Base-by-base conservation (phyloP, 306 rosid species). In the Vigna trinervia region DNA sequence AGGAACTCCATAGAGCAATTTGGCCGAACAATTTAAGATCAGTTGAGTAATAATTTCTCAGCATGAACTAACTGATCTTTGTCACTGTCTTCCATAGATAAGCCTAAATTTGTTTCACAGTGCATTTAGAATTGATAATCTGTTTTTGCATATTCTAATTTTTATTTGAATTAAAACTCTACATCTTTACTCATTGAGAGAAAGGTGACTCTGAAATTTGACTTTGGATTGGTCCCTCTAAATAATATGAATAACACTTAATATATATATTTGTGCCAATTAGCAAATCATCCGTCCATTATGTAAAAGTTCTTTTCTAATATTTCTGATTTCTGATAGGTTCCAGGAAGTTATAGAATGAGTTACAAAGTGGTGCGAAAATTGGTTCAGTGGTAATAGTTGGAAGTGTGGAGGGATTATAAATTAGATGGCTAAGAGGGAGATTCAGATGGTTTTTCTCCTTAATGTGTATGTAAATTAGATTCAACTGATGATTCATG, bases 91-190 rank as follows among this genome's bases (percentile, higher is more conserved):
- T 47, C 50, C 50, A 12, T 45, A 45, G 47, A 43, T 51, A 4
- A 69, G 13, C 76, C 32, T 60, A 14, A 61, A 50, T 60, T 60
- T 10, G 66, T 17, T 69, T 51, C 15, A 52, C 45, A 26, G 51
- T 30, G 58, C 32, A 36, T 48, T 69, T 74, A 28, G 51, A 58
- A 56, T 69, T 39, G 15, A 76, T 61, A 67, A 65, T 14, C 62
- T 46, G 12, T 54, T 67, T 53, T 20, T 69, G 58, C 46, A 3
- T 19, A 41, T 26, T 34, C 22, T 58, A 36, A 53, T 14, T 48
- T 46, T 22, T 59, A 41, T 43, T 30, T 78, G 28, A 58, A 32
- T 68, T 77, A n/a, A 68, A 62, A 47, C 43, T 56, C 41, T 45
- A 36, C 20, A 0, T 43, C 62, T 69, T 41, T 32, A 10, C 61